Base-by-base conservation (phyloP, 73 alveolate species). In the Tetrahymena borealis region DNA sequence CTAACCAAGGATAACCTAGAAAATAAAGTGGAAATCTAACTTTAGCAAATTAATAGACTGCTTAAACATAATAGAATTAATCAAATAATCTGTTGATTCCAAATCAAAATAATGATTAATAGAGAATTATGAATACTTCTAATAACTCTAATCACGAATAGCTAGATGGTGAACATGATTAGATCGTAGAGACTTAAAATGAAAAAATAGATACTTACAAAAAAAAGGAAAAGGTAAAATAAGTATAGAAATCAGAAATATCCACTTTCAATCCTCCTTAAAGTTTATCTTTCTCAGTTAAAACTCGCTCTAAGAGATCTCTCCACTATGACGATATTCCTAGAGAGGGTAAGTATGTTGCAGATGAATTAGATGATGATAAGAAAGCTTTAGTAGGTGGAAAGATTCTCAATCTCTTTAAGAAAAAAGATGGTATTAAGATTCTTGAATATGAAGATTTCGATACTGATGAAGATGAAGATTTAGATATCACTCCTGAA, bases 391-490 rank as follows among this genome's bases (percentile, higher is more conserved):
- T 93, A 24, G 31, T 93, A 37, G 18, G 78, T 24, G 93, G 92
- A 78, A 28, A 93, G 41, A 93, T 85, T 37, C 40, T 79, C 6
- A 18, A 16, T 31, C 32, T 79, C 20, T 79, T 79, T 36, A 79
- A 79, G 91, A 93, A 93, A 77, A 93, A 93, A 41, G 91, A 90
- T 39, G 78, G 33, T 0, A 39, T 20, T 1, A 92, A 93, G 35
- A 40, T 85, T 15, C 90, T 79, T 37, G 91, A 91, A 39, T 93
- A 93, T 40, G 95, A 93, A 85, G 95, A 93, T 33, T 93, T 37
- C 79, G 95, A 93, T 39, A 85, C 95, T 39, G 95, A 93, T 32
- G 90, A 32, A 9, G 95, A 90, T 32, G 95, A 93, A 38, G 95
- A 93, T 40, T 93, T 93, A 40, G 93, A 93, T 93, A 90, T 93